These are phyloP conservation scores for Actinomucor elegans DNA, from an alignment of 371 early-diverging fungal genomes.

Conservation along the genomic window DNA sequence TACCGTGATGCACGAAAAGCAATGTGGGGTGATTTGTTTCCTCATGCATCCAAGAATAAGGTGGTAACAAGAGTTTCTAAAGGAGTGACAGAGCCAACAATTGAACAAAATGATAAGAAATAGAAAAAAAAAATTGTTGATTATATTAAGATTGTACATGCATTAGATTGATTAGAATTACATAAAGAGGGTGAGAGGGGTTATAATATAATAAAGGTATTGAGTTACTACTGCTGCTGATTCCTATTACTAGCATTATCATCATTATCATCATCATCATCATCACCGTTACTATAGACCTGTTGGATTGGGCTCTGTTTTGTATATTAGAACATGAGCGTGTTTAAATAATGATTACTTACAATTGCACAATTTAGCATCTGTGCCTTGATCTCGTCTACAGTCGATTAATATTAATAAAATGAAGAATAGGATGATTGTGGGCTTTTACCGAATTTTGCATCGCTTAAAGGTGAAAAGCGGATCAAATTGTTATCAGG, in stretches of 20 bases:
- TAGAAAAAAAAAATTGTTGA: not conserved
- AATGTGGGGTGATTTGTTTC: slow-evolving; percentile 83
- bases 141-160: too few relatives aligned
- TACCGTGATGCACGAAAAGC: slow-evolving; percentile 80
- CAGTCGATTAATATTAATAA: not conserved
- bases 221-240: too few relatives aligned
- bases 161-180: too few relatives aligned
- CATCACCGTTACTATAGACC: too few relatives aligned
- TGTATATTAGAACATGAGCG: too few relatives aligned
- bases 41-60: slow-evolving; percentile 69
- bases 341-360: too few relatives aligned
- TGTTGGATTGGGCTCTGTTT: too few relatives aligned
- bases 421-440: not conserved
- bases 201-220: too few relatives aligned
- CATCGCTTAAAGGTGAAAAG: slow-evolving; percentile 57
- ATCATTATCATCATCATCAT: too few relatives aligned
- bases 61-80: slow-evolving; percentile 28
- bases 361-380: not conserved
- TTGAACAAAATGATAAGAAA: not conserved
- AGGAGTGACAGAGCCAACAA: slow-evolving; percentile 1
- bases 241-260: too few relatives aligned
- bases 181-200: too few relatives aligned
- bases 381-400: not conserved
- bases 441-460: slow-evolving; percentile 46
- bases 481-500: slow-evolving; percentile 60